Evolutionary conservation across 2,329 filamentous ascomycete genomes (phyloP).

Genomic region (Penicillium sp.): DNA sequence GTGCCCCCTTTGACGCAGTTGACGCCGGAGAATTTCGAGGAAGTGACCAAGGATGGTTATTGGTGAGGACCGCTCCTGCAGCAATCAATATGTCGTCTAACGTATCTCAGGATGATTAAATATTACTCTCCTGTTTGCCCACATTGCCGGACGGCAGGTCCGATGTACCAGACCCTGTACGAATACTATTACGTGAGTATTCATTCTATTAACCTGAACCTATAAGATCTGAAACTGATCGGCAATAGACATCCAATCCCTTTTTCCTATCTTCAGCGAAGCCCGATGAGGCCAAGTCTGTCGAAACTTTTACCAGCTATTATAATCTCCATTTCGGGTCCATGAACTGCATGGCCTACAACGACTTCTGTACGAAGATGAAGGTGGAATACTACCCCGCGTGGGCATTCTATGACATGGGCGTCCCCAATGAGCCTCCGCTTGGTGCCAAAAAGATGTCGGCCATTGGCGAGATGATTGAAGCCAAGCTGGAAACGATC

Average conservation of each 20-base stretch:
- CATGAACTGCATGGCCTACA: constrained; percentile 81
- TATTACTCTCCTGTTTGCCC: constrained; percentile 55
- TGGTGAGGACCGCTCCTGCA: constrained; percentile 41
- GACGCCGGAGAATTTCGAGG: constrained; percentile 48
- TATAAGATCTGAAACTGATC: constrained; percentile 22
- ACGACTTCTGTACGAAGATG: constrained; percentile 71
- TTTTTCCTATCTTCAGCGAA: constrained; percentile 53
- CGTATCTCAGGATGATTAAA: constrained; percentile 49
- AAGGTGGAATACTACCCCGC: constrained; percentile 71
- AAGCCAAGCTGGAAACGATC: constrained; percentile 71
- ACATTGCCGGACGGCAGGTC: constrained; percentile 77
- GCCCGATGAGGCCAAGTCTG: constrained; percentile 50
- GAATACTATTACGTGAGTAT: constrained; percentile 72
- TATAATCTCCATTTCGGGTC: constrained; percentile 88
- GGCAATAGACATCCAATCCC: constrained; percentile 70
- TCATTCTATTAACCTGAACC: constrained; percentile 4
- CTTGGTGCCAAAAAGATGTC: constrained; percentile 67
- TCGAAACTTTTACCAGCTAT: constrained; percentile 72
- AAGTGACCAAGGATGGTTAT: constrained; percentile 52
- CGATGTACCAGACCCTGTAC: constrained; percentile 86
- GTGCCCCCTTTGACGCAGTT: constrained; percentile 53
- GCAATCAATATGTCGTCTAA: constrained; percentile 15
- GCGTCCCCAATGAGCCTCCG: constrained; percentile 63
- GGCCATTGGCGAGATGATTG: constrained; percentile 67
- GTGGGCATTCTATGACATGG: constrained; percentile 77